Conservation (phyloP, 139 green algal genomes). For the Deuterostichococcus epilithicus region DNA sequence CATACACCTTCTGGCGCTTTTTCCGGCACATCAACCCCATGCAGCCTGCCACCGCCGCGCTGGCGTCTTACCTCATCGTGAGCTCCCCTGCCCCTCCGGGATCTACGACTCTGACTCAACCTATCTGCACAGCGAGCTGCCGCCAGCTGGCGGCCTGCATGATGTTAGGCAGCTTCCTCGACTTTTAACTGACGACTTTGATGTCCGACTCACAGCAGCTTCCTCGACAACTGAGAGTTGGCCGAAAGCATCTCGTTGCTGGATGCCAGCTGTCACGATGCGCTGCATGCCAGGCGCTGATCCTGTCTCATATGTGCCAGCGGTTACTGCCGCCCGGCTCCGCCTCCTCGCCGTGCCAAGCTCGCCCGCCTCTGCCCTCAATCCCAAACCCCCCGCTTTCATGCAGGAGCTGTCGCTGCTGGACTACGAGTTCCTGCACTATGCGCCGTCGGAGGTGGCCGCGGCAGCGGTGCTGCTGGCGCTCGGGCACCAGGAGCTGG, state of each 20-base stretch:
- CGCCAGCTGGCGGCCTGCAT: not conserved
- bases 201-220: not conserved
- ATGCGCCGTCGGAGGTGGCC: slow-evolving; percentile 24
- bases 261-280: too few relatives aligned
- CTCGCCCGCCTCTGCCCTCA: too few relatives aligned
- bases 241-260: not conserved
- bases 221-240: not conserved
- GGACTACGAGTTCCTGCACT: slow-evolving; percentile 35
- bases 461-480: slow-evolving; percentile 29
- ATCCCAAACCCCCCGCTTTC: too few relatives aligned
- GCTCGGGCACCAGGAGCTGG: slow-evolving; percentile 8
- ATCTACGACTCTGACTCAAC: not conserved
- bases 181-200: not conserved
- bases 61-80: slow-evolving; percentile 44
- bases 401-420: slow-evolving; percentile 40
- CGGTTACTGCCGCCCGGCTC: not conserved
- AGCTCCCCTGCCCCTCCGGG: not conserved
- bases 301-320: too few relatives aligned
- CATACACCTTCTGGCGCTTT: slow-evolving; percentile 47
- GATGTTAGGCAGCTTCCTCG: not conserved
- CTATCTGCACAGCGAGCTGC: not conserved
- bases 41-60: slow-evolving; percentile 12
- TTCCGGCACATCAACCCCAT: slow-evolving; percentile 27
- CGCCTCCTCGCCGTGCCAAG: not conserved
- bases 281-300: too few relatives aligned